Conservation (phyloP, 2,329 filamentous ascomycete genomes). For the Botryosphaeria dothidea region DNA sequence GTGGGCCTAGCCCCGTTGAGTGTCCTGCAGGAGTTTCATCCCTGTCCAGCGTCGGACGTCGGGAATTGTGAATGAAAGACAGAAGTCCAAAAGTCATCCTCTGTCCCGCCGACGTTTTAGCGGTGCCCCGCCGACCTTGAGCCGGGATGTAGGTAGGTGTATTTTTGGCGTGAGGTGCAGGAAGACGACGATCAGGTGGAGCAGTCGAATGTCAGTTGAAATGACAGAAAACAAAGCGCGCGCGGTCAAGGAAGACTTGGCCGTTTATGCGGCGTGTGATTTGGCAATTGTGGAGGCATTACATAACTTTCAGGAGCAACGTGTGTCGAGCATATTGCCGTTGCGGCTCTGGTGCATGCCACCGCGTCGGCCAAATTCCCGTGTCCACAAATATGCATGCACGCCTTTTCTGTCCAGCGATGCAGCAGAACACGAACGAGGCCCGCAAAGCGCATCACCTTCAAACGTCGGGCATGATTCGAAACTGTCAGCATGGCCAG, state of each 20-base stretch:
- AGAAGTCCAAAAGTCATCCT: not conserved
- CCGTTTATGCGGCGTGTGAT: no score
- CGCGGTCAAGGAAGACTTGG: no score
- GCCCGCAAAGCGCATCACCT: not conserved
- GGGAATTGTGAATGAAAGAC: not conserved
- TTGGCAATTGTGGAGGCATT: not conserved
- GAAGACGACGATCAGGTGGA: no score
- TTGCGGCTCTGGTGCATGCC: not conserved
- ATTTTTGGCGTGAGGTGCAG: no score
- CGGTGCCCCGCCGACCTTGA: not conserved
- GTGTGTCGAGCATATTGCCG: not conserved
- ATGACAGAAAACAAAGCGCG: no score
- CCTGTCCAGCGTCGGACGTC: not conserved
- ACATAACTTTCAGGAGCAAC: not conserved
- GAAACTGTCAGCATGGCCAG: not conserved
- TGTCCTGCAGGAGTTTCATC: not conserved
- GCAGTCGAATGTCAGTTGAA: no score
- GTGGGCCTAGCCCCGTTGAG: not conserved
- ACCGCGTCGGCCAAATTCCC: not conserved
- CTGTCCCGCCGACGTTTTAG: not conserved
- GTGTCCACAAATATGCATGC: not conserved
- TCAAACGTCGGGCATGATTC: constrained; percentile 11
- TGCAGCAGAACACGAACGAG: not conserved
- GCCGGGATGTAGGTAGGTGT: not conserved
- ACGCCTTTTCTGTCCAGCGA: not conserved